These are phyloP conservation scores for Backusella psychrophila DNA, from an alignment of 192 early-diverging fungal genomes.

Conservation along the genomic window DNA sequence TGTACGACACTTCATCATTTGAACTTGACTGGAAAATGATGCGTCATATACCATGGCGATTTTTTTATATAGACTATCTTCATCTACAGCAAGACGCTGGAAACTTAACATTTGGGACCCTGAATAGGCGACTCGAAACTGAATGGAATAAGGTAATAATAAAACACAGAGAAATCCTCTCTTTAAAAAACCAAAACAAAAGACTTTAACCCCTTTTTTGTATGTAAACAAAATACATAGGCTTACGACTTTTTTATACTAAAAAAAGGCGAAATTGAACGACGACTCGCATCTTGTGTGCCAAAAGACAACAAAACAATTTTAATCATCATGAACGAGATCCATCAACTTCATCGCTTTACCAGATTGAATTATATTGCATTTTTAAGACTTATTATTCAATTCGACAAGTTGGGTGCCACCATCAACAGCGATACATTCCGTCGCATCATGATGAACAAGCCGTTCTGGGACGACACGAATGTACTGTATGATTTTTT, in stretches of 20 bases:
- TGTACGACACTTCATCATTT: neutral
- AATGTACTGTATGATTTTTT: neutral
- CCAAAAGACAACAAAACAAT: neutral
- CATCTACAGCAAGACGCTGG: neutral
- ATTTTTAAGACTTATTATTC: neutral
- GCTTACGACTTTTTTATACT: slow-evolving; percentile 12
- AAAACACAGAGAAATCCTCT: neutral
- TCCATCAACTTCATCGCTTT: neutral
- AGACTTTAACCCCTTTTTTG: neutral
- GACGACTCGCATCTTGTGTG: neutral
- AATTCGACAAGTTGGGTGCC: neutral
- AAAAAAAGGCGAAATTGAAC: slow-evolving; percentile 20
- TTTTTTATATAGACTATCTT: slow-evolving; percentile 16
- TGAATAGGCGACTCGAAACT: neutral
- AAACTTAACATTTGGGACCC: neutral
- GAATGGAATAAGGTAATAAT: slow-evolving; percentile 15
- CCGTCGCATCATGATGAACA: neutral
- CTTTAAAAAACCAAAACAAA: neutral
- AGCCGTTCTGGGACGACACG: neutral
- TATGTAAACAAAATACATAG: neutral
- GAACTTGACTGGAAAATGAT: slow-evolving; percentile 6
- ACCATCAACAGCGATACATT: neutral
- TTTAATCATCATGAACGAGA: neutral
- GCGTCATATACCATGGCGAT: neutral
- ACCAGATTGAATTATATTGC: slow-evolving; percentile 15